Evolutionary conservation across 768 basidiomycete species (phyloP).

Genomic region (Suillus variegatus): DNA sequence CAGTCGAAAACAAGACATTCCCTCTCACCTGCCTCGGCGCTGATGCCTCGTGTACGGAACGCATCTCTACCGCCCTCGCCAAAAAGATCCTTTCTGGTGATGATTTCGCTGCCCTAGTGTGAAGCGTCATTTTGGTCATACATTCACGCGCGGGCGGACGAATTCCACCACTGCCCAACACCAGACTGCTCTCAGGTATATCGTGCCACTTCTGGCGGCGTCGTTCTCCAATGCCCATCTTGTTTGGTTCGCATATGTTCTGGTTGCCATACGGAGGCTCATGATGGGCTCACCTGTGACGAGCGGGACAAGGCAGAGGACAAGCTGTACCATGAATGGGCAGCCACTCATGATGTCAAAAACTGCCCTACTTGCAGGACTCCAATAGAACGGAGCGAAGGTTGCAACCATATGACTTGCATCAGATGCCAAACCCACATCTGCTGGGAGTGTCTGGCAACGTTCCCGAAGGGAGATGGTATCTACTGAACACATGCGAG

Average conservation of each 20-base stretch:
- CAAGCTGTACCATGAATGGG: constrained; percentile 65
- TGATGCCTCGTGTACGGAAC: constrained; percentile 55
- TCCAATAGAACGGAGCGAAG: constrained; percentile 70
- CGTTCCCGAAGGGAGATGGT: constrained; percentile 64
- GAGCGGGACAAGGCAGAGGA: constrained; percentile 55
- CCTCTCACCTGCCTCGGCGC: constrained; percentile 74
- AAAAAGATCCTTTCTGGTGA: constrained; percentile 47
- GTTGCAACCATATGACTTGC: constrained; percentile 87
- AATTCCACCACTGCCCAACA: constrained; percentile 77
- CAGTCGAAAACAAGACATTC: constrained; percentile 59
- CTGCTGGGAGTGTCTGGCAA: constrained; percentile 78
- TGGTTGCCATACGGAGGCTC: constrained; percentile 56
- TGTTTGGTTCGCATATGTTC: constrained; percentile 73
- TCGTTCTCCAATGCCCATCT: constrained; percentile 66
- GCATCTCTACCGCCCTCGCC: constrained; percentile 56
- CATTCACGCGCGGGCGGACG: constrained; percentile 56
- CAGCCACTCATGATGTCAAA: constrained; percentile 63
- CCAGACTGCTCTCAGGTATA: constrained; percentile 80
- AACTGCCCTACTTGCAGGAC: constrained; percentile 71
- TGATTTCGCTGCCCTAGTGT: constrained; percentile 57
- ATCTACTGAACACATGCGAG: constrained; percentile 83
- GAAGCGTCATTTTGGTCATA: constrained; percentile 63
- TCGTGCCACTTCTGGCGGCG: constrained; percentile 49
- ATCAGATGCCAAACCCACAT: constrained; percentile 72
- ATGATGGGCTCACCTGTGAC: constrained; percentile 68